Evolutionary conservation across 192 early-diverging fungal genomes (phyloP).

Genomic region (Coemansia sp.): DNA sequence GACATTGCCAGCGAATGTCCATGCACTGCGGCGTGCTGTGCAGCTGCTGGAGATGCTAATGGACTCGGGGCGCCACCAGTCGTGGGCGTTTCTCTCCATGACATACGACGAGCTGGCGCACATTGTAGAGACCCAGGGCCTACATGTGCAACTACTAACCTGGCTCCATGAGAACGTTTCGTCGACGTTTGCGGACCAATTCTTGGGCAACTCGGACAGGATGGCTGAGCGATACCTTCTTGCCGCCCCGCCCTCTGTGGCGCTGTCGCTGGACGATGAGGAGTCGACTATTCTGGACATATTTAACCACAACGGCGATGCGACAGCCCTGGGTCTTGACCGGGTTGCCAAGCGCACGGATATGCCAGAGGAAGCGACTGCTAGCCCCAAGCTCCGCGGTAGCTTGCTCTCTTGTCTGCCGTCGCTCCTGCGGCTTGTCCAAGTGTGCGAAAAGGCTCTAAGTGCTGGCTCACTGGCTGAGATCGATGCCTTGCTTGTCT

Average conservation of each 20-base stretch:
- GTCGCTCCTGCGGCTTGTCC: constrained; percentile 70
- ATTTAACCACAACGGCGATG: constrained; percentile 38
- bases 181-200: constrained; percentile 62
- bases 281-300: constrained; percentile 43
- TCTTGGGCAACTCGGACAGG: constrained; percentile 55
- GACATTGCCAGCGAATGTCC: constrained; percentile 30
- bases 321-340: constrained; percentile 41
- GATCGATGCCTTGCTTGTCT: constrained; percentile 72
- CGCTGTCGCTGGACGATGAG: constrained; percentile 39
- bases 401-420: constrained; percentile 61
- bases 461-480: constrained; percentile 59
- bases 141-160: constrained; percentile 60
- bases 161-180: constrained; percentile 75
- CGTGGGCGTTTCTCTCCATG: constrained; percentile 68
- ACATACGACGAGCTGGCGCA: constrained; percentile 74
- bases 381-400: constrained; percentile 28
- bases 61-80: constrained; percentile 43
- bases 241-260: neutral
- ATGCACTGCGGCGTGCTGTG: constrained; percentile 59
- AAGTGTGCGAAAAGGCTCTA: constrained; percentile 68
- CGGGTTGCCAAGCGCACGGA: constrained; percentile 37
- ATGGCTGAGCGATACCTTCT: constrained; percentile 22
- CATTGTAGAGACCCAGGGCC: constrained; percentile 57
- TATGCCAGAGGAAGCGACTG: neutral
- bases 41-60: constrained; percentile 62